These are phyloP conservation scores for Aspergillus cavernicola DNA, from an alignment of 495 filamentous ascomycete species.

Conservation along the genomic window DNA sequence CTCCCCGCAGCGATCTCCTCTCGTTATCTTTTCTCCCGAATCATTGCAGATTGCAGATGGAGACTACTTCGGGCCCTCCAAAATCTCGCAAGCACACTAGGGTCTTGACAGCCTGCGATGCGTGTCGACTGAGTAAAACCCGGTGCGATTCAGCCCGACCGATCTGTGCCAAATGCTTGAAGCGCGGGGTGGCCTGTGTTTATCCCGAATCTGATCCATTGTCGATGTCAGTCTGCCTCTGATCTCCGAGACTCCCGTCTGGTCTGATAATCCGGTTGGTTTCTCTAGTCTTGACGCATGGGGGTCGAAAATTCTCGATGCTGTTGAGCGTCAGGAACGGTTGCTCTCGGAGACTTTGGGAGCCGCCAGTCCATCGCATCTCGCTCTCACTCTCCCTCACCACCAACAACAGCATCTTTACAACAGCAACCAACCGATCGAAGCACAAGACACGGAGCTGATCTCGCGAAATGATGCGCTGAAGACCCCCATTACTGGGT, in stretches of 20 bases:
- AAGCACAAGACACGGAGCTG: constrained; percentile 23
- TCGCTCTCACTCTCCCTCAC: neutral
- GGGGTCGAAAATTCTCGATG: constrained; percentile 25
- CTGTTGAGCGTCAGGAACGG: constrained; percentile 28
- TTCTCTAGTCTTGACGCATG: constrained; percentile 23
- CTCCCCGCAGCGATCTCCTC: constrained; percentile 2
- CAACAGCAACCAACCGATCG: constrained; percentile 15
- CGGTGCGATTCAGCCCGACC: constrained; percentile 28
- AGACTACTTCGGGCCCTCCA: constrained; percentile 8
- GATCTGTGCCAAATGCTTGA: constrained; percentile 28
- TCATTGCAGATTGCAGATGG: constrained; percentile 10
- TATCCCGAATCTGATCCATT: constrained; percentile 29
- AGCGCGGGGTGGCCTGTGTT: constrained; percentile 27
- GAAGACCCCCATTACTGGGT: constrained; percentile 30
- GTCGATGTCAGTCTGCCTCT: constrained; percentile 23
- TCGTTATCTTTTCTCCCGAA: neutral
- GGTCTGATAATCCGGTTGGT: neutral
- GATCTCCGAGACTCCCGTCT: neutral
- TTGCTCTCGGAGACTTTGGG: constrained; percentile 21
- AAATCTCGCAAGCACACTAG: constrained; percentile 29
- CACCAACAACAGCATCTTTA: constrained; percentile 3
- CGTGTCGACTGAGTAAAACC: constrained; percentile 30
- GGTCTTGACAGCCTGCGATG: constrained; percentile 29
- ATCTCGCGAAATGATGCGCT: constrained; percentile 30
- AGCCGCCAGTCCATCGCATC: neutral